Percentiles rank a stretch among this genome's conserved stretches.
These are phyloP conservation scores for Nicotiana tomentosiformis DNA, from an alignment of 257 asterid genomes.

Conservation along the genomic window DNA sequence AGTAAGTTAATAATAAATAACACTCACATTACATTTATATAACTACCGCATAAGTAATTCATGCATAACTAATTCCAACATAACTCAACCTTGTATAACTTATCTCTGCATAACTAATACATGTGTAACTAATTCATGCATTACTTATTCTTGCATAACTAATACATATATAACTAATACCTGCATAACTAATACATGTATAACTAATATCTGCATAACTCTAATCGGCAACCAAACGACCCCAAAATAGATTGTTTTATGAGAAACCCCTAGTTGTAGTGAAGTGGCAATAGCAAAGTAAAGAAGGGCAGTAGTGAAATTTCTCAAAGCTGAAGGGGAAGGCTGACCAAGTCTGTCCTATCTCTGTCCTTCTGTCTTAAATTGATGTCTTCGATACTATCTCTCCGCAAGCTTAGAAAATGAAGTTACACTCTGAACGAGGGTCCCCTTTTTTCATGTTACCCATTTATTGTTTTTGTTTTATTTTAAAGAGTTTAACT, in stretches of 20 bases:
- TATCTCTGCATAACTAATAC: too few relatives aligned
- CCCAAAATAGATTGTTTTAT: neutral
- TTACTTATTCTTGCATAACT: too few relatives aligned
- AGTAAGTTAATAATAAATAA: too few relatives aligned
- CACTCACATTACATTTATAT: too few relatives aligned
- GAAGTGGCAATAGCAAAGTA: neutral
- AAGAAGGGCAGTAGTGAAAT: conserved; percentile 3
- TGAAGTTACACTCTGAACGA: conserved; percentile 35
- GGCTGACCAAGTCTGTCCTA: conserved; percentile 16
- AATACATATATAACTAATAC: too few relatives aligned
- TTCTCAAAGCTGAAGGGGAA: neutral
- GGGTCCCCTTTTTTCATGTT: conserved; percentile 33
- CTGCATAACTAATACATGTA: too few relatives aligned
- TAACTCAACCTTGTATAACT: too few relatives aligned
- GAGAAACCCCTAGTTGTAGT: neutral
- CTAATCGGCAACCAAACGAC: too few relatives aligned
- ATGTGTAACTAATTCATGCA: too few relatives aligned
- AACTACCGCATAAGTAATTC: too few relatives aligned
- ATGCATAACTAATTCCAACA: too few relatives aligned
- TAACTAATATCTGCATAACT: too few relatives aligned
- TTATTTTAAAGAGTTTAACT: neutral
- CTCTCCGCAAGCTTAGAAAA: conserved; percentile 32
- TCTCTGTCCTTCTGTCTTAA: conserved; percentile 12
- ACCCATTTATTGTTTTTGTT: conserved; percentile 20
- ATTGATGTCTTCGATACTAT: conserved; percentile 18